Conservation (phyloP, 345 rosid genomes). For the Barbarea vulgaris region DNA sequence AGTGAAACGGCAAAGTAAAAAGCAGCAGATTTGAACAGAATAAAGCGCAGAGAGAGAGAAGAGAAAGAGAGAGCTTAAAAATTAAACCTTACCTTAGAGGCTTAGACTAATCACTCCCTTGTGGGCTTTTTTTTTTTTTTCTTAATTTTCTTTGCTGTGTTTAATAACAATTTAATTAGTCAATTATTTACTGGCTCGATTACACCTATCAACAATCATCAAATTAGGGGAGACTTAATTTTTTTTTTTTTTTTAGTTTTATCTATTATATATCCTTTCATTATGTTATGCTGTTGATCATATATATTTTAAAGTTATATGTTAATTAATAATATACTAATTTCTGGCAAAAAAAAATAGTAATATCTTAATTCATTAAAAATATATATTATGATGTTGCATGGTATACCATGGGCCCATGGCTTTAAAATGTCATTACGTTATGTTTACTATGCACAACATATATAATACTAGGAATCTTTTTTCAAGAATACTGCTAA, state of each 20-base stretch:
- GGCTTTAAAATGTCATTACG: too few species aligned
- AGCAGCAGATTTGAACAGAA: constrained; percentile 71
- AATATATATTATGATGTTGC: not conserved
- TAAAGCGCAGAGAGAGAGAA: constrained; percentile 65
- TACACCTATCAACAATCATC: not conserved
- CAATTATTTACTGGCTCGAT: not conserved
- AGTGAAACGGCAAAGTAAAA: constrained; percentile 67
- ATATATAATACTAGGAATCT: not conserved
- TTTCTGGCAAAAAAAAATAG: too few species aligned
- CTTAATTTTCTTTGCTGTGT: not conserved
- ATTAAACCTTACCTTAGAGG: constrained; percentile 19
- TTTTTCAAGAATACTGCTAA: not conserved
- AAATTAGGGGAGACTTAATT: not conserved
- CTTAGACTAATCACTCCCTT: constrained; percentile 40
- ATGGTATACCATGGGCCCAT: not conserved
- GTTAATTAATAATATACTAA: not conserved
- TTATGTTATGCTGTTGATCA: not conserved
- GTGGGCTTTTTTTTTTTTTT: not conserved
- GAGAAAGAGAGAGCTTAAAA: constrained; percentile 27
- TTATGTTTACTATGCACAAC: not conserved
- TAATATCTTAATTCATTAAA: too few species aligned
- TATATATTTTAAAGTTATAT: not conserved
- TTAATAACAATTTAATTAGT: not conserved
- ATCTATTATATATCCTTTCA: not conserved
- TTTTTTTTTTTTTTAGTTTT: not conserved